Conservation (phyloP, 371 early-diverging fungal species). For the Circinella minor region DNA sequence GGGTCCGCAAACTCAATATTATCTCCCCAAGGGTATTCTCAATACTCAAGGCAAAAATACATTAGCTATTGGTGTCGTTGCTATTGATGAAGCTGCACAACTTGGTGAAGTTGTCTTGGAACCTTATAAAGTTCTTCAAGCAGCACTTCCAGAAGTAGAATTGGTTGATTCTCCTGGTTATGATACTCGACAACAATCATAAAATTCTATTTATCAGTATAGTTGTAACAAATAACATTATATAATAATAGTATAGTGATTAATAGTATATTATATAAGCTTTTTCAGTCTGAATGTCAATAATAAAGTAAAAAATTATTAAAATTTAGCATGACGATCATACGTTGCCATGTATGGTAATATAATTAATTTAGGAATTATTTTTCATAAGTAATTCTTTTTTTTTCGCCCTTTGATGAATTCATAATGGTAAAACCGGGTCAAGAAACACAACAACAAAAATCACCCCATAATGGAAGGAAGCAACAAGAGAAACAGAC, state of each 20-base stretch:
- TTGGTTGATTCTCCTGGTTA: constrained; percentile 23
- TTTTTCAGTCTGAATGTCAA: too few species aligned
- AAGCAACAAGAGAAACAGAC: neutral
- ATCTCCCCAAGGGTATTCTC: constrained; percentile 26
- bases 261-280: too few species aligned
- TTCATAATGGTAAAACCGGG: constrained; percentile 8
- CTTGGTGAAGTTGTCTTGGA: constrained; percentile 20
- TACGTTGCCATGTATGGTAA: neutral
- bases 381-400: neutral
- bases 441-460: neutral
- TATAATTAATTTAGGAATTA: neutral
- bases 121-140: constrained; percentile 15
- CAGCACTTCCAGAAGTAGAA: constrained; percentile 16
- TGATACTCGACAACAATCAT: constrained; percentile 1
- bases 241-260: too few species aligned
- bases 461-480: neutral
- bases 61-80: constrained; percentile 23
- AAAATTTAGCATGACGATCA: neutral
- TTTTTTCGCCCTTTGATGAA: constrained; percentile 2
- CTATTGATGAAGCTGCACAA: constrained; percentile 20
- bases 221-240: too few species aligned
- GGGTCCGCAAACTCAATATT: constrained; percentile 25
- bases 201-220: neutral
- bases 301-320: neutral
- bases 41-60: constrained; percentile 27